Evolutionary conservation across 129 eudicot genomes (phyloP).

Genomic region (Artemisia tridentata): DNA sequence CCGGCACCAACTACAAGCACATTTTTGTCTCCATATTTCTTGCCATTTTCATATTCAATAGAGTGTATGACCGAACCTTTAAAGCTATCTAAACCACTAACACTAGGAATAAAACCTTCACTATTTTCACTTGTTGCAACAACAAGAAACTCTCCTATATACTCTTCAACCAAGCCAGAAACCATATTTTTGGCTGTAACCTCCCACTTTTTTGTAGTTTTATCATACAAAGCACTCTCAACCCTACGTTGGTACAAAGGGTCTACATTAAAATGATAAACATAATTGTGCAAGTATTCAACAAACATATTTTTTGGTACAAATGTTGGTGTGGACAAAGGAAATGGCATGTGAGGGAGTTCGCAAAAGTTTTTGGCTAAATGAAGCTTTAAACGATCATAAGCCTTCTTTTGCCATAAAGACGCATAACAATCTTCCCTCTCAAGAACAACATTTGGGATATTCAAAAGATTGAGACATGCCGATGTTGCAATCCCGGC

Average conservation of each 20-base stretch:
- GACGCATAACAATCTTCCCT: conserved; percentile 56
- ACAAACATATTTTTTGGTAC: conserved; percentile 47
- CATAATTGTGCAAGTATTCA: conserved; percentile 45
- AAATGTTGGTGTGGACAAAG: conserved; percentile 40
- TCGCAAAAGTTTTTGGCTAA: conserved; percentile 50
- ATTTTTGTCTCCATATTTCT: conserved; percentile 30
- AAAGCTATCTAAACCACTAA: conserved; percentile 45
- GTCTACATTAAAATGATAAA: conserved; percentile 18
- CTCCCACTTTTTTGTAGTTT: conserved; percentile 30
- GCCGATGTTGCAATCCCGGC: conserved; percentile 53
- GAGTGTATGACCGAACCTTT: conserved; percentile 48
- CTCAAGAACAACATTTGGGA: conserved; percentile 48
- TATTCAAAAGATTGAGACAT: conserved; percentile 42
- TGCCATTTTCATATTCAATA: conserved; percentile 41
- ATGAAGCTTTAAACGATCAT: conserved; percentile 59
- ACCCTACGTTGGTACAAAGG: conserved; percentile 40
- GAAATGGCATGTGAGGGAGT: conserved; percentile 51
- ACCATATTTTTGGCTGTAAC: conserved; percentile 26
- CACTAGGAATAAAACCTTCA: conserved; percentile 38
- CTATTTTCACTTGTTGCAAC: conserved; percentile 71
- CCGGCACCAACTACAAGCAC: conserved; percentile 71
- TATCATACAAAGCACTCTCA: conserved; percentile 38
- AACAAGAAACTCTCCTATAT: conserved; percentile 40
- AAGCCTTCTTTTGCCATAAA: conserved; percentile 54
- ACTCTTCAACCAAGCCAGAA: conserved; percentile 28